Conservation (phyloP, 208 protist species). For the Angomonas ambiguus region DNA sequence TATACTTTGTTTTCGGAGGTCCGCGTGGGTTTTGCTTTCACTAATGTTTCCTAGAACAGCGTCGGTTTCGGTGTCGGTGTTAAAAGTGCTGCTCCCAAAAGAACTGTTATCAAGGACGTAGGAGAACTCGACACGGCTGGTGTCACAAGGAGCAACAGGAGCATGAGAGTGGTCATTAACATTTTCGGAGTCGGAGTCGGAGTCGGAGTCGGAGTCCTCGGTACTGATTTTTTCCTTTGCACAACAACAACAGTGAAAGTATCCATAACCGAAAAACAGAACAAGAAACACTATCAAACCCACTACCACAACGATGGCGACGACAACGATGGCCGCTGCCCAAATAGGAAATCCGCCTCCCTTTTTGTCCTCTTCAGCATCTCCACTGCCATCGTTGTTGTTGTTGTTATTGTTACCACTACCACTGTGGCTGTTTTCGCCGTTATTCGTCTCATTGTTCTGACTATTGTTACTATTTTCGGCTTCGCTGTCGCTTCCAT, state of each 20-base stretch:
- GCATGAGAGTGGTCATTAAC: not conserved
- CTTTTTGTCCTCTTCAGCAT: not conserved
- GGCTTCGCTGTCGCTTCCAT: not conserved
- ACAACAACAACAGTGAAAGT: not conserved
- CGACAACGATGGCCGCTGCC: slow-evolving; percentile 1
- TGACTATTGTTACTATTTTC: not conserved
- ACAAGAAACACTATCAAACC: not conserved
- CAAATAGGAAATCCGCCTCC: not conserved
- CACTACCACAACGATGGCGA: not conserved
- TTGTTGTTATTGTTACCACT: not conserved
- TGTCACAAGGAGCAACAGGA: not conserved
- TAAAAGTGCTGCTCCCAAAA: not conserved
- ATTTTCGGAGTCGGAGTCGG: not conserved
- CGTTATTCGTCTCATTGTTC: not conserved
- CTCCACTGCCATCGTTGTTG: not conserved
- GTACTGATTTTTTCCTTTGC: not conserved
- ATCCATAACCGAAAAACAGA: not conserved
- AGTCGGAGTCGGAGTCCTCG: not conserved
- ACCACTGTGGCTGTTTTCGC: not conserved
- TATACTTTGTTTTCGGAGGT: not conserved
- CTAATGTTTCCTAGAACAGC: not conserved
- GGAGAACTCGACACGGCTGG: not conserved
- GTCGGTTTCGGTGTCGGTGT: too few relatives aligned
- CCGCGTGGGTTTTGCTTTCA: not conserved
- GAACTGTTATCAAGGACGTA: not conserved